Percentiles rank a stretch among this genome's conserved stretches.
phyloP scores from a whole-genome alignment of 257 asterid species.

The Fraxinus pennsylvanica region DNA sequence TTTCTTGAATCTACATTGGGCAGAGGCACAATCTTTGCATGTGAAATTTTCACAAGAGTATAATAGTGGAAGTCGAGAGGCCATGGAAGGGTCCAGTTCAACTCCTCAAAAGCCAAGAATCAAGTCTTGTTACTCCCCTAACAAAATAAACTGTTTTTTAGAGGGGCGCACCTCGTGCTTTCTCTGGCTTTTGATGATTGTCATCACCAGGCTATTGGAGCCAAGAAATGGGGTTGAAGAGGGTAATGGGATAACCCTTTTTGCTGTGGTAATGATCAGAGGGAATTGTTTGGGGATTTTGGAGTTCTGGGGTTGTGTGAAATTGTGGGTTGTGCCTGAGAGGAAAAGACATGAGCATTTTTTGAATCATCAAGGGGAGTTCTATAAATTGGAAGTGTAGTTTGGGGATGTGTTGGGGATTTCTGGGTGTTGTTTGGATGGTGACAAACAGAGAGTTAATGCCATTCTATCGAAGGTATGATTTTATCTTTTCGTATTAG shows the following conservation, averaged over 20 bases:
- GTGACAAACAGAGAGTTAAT: conserved; percentile 24
- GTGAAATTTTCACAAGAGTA: conserved; percentile 72
- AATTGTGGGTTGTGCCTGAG: conserved; percentile 81
- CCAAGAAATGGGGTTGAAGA: conserved; percentile 48
- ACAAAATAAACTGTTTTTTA: conserved; percentile 45
- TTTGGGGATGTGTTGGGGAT: conserved; percentile 69
- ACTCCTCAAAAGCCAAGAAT: conserved; percentile 41
- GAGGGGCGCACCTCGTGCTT: conserved; percentile 49
- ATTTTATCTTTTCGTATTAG: not conserved
- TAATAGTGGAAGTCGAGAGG: conserved; percentile 85
- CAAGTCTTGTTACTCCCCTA: conserved; percentile 50
- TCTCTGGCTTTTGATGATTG: conserved; percentile 50
- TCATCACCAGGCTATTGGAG: conserved; percentile 57
- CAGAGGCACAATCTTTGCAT: conserved; percentile 57
- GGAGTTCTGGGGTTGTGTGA: conserved; percentile 64
- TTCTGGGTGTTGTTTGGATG: conserved; percentile 42
- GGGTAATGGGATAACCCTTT: conserved; percentile 36
- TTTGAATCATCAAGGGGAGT: conserved; percentile 40
- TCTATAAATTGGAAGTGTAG: conserved; percentile 68
- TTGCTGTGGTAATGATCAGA: conserved; percentile 58
- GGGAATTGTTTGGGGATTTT: conserved; percentile 50
- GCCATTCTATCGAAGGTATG: conserved; percentile 69
- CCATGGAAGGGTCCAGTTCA: conserved; percentile 82
- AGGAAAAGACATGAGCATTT: conserved; percentile 55
- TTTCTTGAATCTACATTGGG: conserved; percentile 63